Base-by-base conservation (phyloP, 148 eudicot genomes). In the Tetragonia tetragonoides region DNA sequence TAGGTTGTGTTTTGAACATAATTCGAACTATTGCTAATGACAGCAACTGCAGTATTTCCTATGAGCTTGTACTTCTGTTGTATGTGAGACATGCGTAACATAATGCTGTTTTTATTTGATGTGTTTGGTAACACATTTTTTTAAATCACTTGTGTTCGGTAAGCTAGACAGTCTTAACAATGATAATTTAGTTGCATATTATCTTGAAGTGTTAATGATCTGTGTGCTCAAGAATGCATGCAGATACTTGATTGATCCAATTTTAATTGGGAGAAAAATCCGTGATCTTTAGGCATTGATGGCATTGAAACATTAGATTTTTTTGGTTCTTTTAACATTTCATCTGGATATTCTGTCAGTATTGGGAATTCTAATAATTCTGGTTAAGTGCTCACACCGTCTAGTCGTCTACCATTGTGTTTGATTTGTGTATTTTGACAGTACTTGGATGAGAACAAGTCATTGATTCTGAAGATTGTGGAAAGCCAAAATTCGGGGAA, bases 401-500 rank as follows among this genome's bases (percentile, higher is more conserved):
- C 60, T 4, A 40, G 5, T n/a, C 67, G 24, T 49, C 60, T 4
- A 40, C 9, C 5, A 16, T 62, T 37, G 62, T 51, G 49, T 34
- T 72, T 68, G 37, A 4, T 21, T 53, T 46, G 41, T 72, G 28
- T 67, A 38, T 9, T 40, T 68, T 81, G 74, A 85, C 90, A 92
- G 99, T 95, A 91, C 84, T 83, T 95, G 84, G 99, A 95, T 84
- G 99, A 95, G 85, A 95, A 95, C 93, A 95, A 95, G 85, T 90
- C 99, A 6, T 87, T 95, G 82, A 95, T 95, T 79, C 86, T 95
- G 82, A 95, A 90, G 92, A 95, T 95, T 84, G 99, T 95, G 77
- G 97, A 95, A 86, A 95, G 97, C 85, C 99, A 93, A 64, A 95
- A 93, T 82, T 88, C 93, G 0, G 99, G 99, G 79, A 95, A 89